phyloP scores from a whole-genome alignment of 1,284 basidiomycete genomes.

The Cystobasidium pallidum region DNA sequence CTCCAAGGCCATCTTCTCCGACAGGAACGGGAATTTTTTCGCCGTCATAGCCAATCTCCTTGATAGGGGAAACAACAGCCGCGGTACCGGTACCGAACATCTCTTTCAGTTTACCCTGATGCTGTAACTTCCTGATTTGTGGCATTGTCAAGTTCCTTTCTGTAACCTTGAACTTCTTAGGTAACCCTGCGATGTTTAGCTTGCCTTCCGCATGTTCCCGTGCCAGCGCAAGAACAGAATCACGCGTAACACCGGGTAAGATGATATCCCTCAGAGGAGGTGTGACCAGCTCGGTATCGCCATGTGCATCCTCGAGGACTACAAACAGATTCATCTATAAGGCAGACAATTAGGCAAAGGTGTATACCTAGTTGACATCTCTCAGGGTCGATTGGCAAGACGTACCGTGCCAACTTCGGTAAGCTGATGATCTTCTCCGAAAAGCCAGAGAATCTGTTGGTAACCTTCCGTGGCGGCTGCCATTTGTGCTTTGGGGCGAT shows the following conservation, averaged over 20 bases:
- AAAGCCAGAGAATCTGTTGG: conserved; percentile 92
- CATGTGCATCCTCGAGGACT: conserved; percentile 75
- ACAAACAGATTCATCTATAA: conserved; percentile 86
- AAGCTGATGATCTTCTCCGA: conserved; percentile 80
- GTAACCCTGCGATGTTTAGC: conserved; percentile 64
- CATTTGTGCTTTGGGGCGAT: conserved; percentile 68
- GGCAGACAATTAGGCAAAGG: conserved; percentile 54
- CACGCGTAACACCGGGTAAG: conserved; percentile 92
- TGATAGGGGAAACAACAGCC: conserved; percentile 60
- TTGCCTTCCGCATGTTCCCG: conserved; percentile 70
- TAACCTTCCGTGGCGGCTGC: conserved; percentile 82
- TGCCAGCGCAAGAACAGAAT: conserved; percentile 83
- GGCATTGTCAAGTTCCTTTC: conserved; percentile 88
- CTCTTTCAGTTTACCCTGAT: conserved; percentile 76
- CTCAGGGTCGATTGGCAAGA: conserved; percentile 44
- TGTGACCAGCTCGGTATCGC: conserved; percentile 80
- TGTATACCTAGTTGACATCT: conserved; percentile 45
- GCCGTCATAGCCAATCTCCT: conserved; percentile 67
- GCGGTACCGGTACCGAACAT: conserved; percentile 94
- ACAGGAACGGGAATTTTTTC: conserved; percentile 82
- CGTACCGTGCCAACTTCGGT: conserved; percentile 62
- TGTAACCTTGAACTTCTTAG: conserved; percentile 70
- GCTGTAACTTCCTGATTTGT: conserved; percentile 76
- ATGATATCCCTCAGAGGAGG: conserved; percentile 94
- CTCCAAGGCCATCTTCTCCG: conserved; percentile 84